Percentiles rank a stretch among this genome's conserved stretches.
These are phyloP conservation scores for Nicotiana rustica DNA, from an alignment of 305 asterid species.

Conservation along the genomic window DNA sequence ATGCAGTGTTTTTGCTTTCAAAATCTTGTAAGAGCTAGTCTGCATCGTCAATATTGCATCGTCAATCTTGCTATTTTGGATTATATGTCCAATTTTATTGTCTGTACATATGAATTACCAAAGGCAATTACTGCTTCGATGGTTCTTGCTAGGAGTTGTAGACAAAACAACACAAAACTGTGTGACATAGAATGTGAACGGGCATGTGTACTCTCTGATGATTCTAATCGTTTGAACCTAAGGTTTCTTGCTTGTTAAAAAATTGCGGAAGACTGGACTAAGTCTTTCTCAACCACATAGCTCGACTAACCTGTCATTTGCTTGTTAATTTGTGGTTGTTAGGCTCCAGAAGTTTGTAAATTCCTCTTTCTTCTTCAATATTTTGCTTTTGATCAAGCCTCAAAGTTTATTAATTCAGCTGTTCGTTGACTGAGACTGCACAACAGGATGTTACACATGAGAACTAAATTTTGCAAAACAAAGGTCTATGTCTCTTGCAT, in stretches of 20 bases:
- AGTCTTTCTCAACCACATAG: background rate
- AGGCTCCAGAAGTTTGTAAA: background rate
- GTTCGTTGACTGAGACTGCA: background rate
- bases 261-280: background rate
- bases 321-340: background rate
- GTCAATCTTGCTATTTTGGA: background rate
- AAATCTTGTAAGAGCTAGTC: slow-evolving; percentile 2
- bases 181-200: background rate
- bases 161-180: background rate
- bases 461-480: background rate
- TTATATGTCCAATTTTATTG: background rate
- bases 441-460: background rate
- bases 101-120: background rate
- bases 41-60: too few relatives aligned
- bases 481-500: too few relatives aligned
- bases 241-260: background rate
- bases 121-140: background rate
- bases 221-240: background rate
- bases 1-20: background rate
- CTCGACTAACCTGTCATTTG: background rate
- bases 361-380: background rate
- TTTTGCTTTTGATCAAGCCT: too few relatives aligned
- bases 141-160: background rate
- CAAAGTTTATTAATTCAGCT: background rate
- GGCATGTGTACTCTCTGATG: background rate